Base-by-base conservation (phyloP, 75 land plant genomes). In the Cunninghamia lanceolata region DNA sequence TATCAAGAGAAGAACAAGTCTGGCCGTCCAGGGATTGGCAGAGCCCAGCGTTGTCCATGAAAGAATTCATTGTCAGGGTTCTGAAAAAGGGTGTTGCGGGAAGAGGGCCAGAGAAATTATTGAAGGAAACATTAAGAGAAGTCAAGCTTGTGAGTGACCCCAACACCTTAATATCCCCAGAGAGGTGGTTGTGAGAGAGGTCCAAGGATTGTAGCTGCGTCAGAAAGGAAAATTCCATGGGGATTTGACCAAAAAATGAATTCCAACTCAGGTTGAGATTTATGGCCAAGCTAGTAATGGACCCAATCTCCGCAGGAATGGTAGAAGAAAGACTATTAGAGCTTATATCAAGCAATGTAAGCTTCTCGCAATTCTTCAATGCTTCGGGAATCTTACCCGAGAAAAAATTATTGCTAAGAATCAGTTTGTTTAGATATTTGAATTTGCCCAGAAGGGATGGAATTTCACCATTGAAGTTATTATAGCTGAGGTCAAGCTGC, bases 51-150 rank as follows among this genome's bases (percentile, higher is more conserved):
- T 97, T 97, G 13, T 88, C 68, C 39, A 85, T 46, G 82, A 88
- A 91, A 4, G 95, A 92, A 82, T 83, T 91, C 9, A 85, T 8
- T 17, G 93, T 86, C 28, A 97, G 79, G 3, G 94, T 95, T 76
- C 90, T 84, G 88, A 97, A 94, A 83, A 95, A 93, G 25, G 97
- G 90, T 9, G 96, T 91, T 7, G 92, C 89, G 0, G 97, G 97
- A 39, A 95, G 94, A 6, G 94, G 88, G 32, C 99, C 97, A n/a
- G 96, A 92, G 88, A 97, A 93, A 68, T 93, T 90, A 86, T 97
- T 97, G 92, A 75, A 92, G 3, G 97, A 94, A 17, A 97, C 90
- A 84, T 97, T 94, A 28, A 97, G 88, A 30, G 88, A 88, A 42
- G 95, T 91, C 71, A 97, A 93, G 86, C 99, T 97, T 54, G 93